Evolutionary conservation across 768 basidiomycete genomes (phyloP), one percentile per base, ranked within the genome.

Genomic region (Crepidotus variabilis): DNA sequence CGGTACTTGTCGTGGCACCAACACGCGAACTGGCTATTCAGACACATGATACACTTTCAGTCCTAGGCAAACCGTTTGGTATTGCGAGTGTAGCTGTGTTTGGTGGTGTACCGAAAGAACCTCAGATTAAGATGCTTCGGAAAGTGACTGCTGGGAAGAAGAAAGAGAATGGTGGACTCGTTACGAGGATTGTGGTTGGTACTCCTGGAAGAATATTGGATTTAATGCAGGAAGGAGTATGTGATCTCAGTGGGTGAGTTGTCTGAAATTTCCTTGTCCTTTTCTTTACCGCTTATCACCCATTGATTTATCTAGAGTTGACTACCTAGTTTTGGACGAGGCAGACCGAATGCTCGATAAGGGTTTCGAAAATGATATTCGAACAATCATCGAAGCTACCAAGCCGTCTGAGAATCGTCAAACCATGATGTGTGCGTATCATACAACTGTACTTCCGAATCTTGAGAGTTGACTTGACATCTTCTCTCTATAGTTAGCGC

Each of bases 291-390:
- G 16, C 23, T 16, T 50, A 47, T 46, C 54, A 43, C 64, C 59
- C 16, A 51, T 35, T 16, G 50, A 18, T 33, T 22, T 59, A 1
- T 39, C 4, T 59, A 93, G 90, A 24, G 94, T 98, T 13, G 78
- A 84, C 45, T 99, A 95, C 73, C 77, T 98, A 20, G 96, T 98
- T 9, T 76, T 99, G 58, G 97, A 99, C 67, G 97, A 99, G 75
- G 97, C 97, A 6, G 96, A 98, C 73, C 82, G 96, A 51, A 98
- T 98, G 96, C 78, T 99, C 50, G 97, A 98, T 70, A 94, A 90
- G 70, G 97, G 96, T 0, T 99, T 99, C 68, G 97, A 99, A 70
- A 97, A 98, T 65, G 97, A 98, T 68, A 97, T 98, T 57, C 79
- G 93, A 52, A 83, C 78, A 57, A 98, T 99, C 66, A 94, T 98